Base-by-base conservation (phyloP, 345 rosid genomes). In the Dipteronia dyeriana region DNA sequence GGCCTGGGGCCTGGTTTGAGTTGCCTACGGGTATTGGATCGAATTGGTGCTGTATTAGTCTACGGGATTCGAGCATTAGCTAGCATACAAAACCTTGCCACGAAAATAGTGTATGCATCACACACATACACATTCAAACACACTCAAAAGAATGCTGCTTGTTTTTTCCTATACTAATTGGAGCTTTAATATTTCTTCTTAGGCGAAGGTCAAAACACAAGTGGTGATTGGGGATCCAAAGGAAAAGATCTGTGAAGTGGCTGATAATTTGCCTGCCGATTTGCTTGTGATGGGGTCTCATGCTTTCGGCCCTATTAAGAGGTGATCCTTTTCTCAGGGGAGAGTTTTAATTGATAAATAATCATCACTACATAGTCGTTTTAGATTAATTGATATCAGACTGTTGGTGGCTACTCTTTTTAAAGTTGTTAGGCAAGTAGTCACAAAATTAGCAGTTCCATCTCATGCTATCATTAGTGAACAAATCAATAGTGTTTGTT, bases 261-360 rank as follows among this genome's bases (percentile, higher is more conserved):
- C 81, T 11, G 97, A 92, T 79, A 90, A 81, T 59, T 76, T 86
- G 78, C 82, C 85, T 10, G 92, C 88, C 7, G 97, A 92, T 85
- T 79, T 95, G 79, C 92, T 95, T 70, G 95, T 92, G 70, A 89
- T 93, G 90, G 98, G 98, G 1, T 89, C 86, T 59, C 92, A 95
- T 34, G 87, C 93, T 65, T 88, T 85, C 83, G 97, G 99, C 64
- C 95, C 84, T 20, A 91, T 95, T 69, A 93, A 93, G 80, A 93
- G 98, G 99, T 92, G 71, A 0, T 45, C 10, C 23, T 16, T 22
- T 41, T 53, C 43, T 70, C 39, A 31, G 22, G 13, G 26, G 4
- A 29, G 17, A 17, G 1, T 54, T 66, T 68, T 62, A 38, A 71
- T 38, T 71, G 10, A 38, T 53, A 14, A 43, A 12, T 77, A 54